These are phyloP conservation scores for Scopulariopsis brevicaulis DNA, from an alignment of 2,329 filamentous ascomycete species.

Conservation along the genomic window DNA sequence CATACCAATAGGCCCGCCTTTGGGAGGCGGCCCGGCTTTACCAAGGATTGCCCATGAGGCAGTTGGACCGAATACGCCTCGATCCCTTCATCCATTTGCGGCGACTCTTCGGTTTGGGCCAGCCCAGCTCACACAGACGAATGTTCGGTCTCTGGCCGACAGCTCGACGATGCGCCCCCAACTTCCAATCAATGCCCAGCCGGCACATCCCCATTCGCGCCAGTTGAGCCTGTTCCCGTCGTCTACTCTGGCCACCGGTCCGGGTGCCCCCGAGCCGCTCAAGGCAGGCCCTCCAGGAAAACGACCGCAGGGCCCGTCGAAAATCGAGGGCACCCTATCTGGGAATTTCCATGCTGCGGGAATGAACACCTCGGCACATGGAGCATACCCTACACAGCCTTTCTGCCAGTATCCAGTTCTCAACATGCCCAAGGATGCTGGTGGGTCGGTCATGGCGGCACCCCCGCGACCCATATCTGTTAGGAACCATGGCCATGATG, in stretches of 20 bases:
- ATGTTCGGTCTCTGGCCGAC: background rate
- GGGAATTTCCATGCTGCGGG: background rate
- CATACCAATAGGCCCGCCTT: background rate
- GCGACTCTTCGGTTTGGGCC: too few relatives aligned
- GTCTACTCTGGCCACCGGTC: background rate
- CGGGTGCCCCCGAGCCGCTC: slow-evolving; percentile 5
- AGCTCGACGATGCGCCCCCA: background rate
- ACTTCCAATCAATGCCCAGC: background rate
- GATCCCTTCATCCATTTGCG: background rate
- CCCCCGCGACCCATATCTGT: background rate
- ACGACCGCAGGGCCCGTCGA: background rate
- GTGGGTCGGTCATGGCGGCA: background rate
- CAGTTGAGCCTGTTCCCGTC: background rate
- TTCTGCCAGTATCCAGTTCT: background rate
- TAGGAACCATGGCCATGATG: background rate
- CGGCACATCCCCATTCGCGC: background rate
- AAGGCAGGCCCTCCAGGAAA: slow-evolving; percentile 5
- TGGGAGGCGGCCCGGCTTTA: background rate
- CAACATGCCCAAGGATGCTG: background rate
- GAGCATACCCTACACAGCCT: background rate
- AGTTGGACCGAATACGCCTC: background rate
- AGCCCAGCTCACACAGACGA: background rate
- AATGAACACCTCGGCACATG: background rate
- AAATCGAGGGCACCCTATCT: background rate
- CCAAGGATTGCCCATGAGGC: background rate